Conservation (phyloP, 495 filamentous ascomycete species). For the Glarea lozoyensis region DNA sequence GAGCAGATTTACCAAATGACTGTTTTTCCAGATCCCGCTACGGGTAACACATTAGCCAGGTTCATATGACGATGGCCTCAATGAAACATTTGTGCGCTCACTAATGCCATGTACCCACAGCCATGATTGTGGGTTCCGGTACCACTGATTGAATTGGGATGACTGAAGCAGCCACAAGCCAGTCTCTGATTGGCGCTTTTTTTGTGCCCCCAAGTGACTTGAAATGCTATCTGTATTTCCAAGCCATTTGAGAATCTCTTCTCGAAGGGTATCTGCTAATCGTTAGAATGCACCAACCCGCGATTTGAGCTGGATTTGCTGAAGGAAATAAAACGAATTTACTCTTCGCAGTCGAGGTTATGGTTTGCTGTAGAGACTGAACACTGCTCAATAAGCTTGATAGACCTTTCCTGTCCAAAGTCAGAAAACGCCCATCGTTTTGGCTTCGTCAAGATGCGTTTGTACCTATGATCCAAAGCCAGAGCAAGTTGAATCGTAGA, state of each 20-base stretch:
- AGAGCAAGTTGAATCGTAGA: constrained; percentile 4
- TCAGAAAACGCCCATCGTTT: no score
- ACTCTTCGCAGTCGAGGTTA: background rate
- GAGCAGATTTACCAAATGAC: no score
- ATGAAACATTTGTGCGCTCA: no score
- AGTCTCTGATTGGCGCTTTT: no score
- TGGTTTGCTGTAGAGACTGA: background rate
- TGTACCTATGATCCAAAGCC: constrained; percentile 2
- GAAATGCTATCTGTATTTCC: constrained; percentile 15
- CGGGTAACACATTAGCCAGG: no score
- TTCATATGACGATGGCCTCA: no score
- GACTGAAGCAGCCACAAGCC: no score
- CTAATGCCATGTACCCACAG: no score
- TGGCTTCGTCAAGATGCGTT: background rate
- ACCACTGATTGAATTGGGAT: no score
- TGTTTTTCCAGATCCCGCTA: no score
- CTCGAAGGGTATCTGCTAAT: background rate
- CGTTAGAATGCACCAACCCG: background rate
- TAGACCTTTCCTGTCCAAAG: background rate
- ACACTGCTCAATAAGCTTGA: background rate
- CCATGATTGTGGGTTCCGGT: no score
- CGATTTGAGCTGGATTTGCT: background rate
- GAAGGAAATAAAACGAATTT: background rate
- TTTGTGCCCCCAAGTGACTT: no score
- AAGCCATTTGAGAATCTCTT: constrained; percentile 16